Conservation (phyloP, 208 protist species). For the Leishmania tropica region DNA sequence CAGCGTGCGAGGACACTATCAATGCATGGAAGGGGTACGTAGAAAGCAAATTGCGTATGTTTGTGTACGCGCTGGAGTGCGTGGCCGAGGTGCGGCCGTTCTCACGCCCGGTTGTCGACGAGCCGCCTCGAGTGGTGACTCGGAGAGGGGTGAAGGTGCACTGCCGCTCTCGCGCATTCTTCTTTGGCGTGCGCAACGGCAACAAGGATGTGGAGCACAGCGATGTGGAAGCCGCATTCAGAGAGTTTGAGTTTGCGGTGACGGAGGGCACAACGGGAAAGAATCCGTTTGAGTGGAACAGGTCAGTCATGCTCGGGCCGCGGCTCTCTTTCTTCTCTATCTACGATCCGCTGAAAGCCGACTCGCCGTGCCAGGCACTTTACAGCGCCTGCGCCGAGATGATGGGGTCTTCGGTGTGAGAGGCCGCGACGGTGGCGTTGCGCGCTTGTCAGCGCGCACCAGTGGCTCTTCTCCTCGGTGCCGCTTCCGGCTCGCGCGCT, state of each 20-base stretch:
- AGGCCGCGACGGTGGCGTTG: not conserved
- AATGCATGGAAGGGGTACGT: conserved; percentile 73
- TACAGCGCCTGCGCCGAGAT: conserved; percentile 18
- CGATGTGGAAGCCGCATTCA: conserved; percentile 16
- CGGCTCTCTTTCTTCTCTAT: conserved; percentile 35
- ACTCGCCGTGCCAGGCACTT: conserved; percentile 19
- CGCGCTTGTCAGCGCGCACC: not conserved
- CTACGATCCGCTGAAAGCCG: conserved; percentile 4
- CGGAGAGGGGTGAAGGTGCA: conserved; percentile 9
- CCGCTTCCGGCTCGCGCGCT: not conserved
- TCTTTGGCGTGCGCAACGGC: conserved; percentile 24
- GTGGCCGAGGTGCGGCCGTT: conserved; percentile 66
- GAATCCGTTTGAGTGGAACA: conserved; percentile 44
- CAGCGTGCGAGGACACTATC: conserved; percentile 36
- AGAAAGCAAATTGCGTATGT: conserved; percentile 72
- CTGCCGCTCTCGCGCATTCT: conserved; percentile 21
- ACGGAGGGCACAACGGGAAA: conserved; percentile 26
- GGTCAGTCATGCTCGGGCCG: conserved; percentile 42
- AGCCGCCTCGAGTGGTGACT: not conserved
- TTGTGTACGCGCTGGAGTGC: conserved; percentile 80
- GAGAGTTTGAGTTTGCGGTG: conserved; percentile 27
- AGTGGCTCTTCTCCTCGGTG: not conserved
- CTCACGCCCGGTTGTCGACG: conserved; percentile 23
- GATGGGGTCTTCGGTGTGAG: not conserved
- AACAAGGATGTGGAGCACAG: conserved; percentile 9